phyloP scores from a whole-genome alignment of 441 rosid genomes.

The Syzygium malaccense region DNA sequence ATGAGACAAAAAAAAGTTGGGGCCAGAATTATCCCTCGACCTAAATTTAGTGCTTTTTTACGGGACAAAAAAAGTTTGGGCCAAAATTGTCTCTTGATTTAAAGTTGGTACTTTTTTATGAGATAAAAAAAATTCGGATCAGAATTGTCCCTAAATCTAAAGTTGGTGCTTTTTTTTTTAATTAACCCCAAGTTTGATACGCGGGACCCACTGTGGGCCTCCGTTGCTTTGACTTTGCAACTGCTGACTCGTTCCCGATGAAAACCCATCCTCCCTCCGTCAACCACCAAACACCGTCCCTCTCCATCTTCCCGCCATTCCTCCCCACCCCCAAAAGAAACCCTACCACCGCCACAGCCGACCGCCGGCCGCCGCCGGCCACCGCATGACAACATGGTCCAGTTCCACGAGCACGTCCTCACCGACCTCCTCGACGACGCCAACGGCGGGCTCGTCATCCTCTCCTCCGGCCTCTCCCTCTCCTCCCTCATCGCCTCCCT shows the following conservation, averaged over 20 bases:
- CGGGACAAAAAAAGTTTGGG: too few species aligned
- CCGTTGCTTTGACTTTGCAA: neutral
- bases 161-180: too few species aligned
- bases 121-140: too few species aligned
- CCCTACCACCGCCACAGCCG: neutral
- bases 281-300: neutral
- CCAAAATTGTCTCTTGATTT: too few species aligned
- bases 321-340: neutral
- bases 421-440: slow-evolving; percentile 74
- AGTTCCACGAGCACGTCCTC: slow-evolving; percentile 77
- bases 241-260: neutral
- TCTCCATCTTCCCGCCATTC: neutral
- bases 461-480: slow-evolving; percentile 88
- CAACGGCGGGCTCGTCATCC: slow-evolving; percentile 63
- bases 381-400: slow-evolving; percentile 14
- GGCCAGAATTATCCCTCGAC: too few species aligned
- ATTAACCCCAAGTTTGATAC: neutral
- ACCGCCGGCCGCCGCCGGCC: neutral
- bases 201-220: neutral
- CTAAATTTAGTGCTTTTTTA: too few species aligned
- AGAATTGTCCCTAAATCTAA: too few species aligned
- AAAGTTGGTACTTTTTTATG: too few species aligned
- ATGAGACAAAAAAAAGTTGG: too few species aligned
- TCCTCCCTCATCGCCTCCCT: slow-evolving; percentile 59
- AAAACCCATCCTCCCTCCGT: neutral